Conservation (phyloP, 2,329 filamentous ascomycete genomes). For the Zasmidium citrigriseum region DNA sequence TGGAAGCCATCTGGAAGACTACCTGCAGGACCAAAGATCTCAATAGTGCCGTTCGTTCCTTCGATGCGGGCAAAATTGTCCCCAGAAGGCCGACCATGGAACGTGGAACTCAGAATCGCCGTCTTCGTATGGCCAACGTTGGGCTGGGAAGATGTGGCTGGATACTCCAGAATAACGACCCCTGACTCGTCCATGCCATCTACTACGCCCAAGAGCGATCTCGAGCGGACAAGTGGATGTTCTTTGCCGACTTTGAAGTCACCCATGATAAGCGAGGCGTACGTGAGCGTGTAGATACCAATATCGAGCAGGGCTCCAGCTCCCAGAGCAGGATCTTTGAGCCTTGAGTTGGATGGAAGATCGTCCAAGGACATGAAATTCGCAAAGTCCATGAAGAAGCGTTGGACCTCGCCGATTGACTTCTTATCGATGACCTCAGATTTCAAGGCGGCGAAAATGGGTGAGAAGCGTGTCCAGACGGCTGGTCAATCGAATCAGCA, state of each 20-base stretch:
- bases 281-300: conserved; percentile 47
- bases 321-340: conserved; percentile 43
- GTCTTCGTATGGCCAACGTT: conserved; percentile 31
- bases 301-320: conserved; percentile 48
- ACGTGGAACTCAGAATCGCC: too few species aligned
- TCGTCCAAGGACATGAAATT: conserved; percentile 39
- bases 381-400: conserved; percentile 45
- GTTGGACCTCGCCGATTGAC: conserved; percentile 41
- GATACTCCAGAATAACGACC: conserved; percentile 44
- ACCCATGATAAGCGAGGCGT: conserved; percentile 41
- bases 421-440: conserved; percentile 43
- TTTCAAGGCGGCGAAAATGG: conserved; percentile 39
- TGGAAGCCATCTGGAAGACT: too few species aligned
- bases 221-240: too few species aligned
- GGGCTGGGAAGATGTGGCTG: conserved; percentile 43
- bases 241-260: conserved; percentile 30
- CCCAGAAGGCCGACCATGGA: too few species aligned
- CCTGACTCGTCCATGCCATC: conserved; percentile 37
- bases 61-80: conserved; percentile 43
- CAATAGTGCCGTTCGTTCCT: conserved; percentile 43
- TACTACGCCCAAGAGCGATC: too few species aligned
- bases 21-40: too few species aligned
- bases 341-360: conserved; percentile 22
- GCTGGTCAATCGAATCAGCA: too few species aligned
- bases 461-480: conserved; percentile 49